These are phyloP conservation scores for Dendrobium nobile DNA, from an alignment of 106 monocot species.

Conservation along the genomic window DNA sequence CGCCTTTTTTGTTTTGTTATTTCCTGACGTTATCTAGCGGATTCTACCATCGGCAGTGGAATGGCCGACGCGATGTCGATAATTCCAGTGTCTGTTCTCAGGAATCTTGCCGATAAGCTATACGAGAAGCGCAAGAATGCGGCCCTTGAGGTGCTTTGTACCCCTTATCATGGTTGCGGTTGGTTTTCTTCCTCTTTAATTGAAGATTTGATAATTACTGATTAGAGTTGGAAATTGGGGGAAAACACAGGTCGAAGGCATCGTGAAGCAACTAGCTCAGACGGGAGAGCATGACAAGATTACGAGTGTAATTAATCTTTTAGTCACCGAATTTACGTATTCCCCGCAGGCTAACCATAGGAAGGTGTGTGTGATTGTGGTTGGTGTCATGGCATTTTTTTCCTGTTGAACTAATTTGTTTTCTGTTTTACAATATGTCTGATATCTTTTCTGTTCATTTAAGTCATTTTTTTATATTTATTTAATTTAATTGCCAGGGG, in stretches of 20 bases:
- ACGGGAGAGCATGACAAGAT: conserved; percentile 27
- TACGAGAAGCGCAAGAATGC: conserved; percentile 99
- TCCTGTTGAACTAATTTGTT: neutral
- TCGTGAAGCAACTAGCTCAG: conserved; percentile 24
- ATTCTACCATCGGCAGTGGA: conserved; percentile 6
- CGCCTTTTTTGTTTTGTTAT: neutral
- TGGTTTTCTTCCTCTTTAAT: conserved; percentile 6
- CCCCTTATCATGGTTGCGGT: neutral
- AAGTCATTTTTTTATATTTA: neutral
- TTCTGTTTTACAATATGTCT: neutral
- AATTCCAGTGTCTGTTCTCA: conserved; percentile 55
- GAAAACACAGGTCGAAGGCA: conserved; percentile 31
- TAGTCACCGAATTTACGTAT: conserved; percentile 18
- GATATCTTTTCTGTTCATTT: neutral
- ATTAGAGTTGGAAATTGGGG: conserved; percentile 12
- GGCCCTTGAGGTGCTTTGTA: conserved; percentile 61
- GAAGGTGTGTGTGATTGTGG: conserved; percentile 51
- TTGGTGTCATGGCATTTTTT: neutral
- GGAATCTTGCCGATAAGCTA: conserved; percentile 92
- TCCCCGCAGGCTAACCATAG: conserved; percentile 40
- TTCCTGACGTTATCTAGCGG: neutral
- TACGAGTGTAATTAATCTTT: conserved; percentile 9
- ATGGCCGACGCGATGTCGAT: conserved; percentile 69
- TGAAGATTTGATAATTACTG: neutral
- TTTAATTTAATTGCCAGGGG: conserved; percentile 41